These are phyloP conservation scores for Cicer pinnatifidum DNA, from an alignment of 306 rosid species.

Conservation along the genomic window DNA sequence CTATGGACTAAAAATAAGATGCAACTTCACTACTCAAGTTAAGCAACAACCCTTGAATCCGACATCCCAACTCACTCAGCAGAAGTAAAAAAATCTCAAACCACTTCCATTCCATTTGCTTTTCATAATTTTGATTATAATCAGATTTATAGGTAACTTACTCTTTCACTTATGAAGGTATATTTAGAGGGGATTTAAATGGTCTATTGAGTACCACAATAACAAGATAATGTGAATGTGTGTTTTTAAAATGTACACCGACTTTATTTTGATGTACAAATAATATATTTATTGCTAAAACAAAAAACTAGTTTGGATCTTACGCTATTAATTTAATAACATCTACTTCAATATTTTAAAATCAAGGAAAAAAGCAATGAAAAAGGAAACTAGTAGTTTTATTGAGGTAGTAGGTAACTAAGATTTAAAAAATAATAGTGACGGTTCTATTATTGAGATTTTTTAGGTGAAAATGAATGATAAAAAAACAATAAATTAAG, in stretches of 20 bases:
- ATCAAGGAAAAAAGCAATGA: background rate
- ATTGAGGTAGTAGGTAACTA: background rate
- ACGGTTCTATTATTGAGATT: background rate
- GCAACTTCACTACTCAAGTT: background rate
- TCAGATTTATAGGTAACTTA: background rate
- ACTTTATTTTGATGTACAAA: no score
- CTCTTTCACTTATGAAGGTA: background rate
- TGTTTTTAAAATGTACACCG: no score
- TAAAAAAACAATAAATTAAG: background rate
- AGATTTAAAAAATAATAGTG: background rate
- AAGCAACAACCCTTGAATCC: background rate
- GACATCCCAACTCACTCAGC: slow-evolving; percentile 13
- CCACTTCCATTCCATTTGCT: background rate
- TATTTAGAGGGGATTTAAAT: background rate
- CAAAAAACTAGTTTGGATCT: no score
- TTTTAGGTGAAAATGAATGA: no score
- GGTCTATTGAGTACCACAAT: background rate
- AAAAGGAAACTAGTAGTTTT: background rate
- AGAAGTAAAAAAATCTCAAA: background rate
- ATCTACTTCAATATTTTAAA: background rate
- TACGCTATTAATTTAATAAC: background rate
- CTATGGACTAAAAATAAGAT: no score
- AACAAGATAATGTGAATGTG: background rate
- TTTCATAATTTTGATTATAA: background rate
- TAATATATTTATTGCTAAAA: no score